Conservation (phyloP, 2,329 filamentous ascomycete genomes). For the Fusarium pseudograminearum region DNA sequence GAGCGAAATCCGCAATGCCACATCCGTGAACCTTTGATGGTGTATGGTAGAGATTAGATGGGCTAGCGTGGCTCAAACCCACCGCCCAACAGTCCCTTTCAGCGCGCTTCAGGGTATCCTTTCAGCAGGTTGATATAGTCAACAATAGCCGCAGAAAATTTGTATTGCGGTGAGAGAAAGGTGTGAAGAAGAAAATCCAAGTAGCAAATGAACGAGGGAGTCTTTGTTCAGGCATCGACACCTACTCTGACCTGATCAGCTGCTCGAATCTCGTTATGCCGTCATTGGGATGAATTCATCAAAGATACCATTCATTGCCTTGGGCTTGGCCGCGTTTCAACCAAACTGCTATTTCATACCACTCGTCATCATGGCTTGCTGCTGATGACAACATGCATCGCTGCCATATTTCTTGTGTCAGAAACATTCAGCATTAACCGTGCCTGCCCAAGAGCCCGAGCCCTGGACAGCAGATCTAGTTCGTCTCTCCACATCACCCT, state of each 20-base stretch:
- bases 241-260: slow-evolving; percentile 13
- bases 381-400: slow-evolving; percentile 9
- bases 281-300: slow-evolving; percentile 14
- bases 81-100: slow-evolving; percentile 21
- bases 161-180: slow-evolving; percentile 8
- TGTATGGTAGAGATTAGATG: slow-evolving; percentile 39
- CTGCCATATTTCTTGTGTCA: slow-evolving; percentile 15
- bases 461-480: slow-evolving; percentile 48
- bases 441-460: slow-evolving; percentile 29
- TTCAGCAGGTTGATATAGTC: not conserved
- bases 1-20: slow-evolving; percentile 42
- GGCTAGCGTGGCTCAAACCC: slow-evolving; percentile 22
- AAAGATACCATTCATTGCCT: slow-evolving; percentile 11
- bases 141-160: not conserved
- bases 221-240: slow-evolving; percentile 41
- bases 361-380: slow-evolving; percentile 5
- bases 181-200: slow-evolving; percentile 13
- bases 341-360: slow-evolving; percentile 7
- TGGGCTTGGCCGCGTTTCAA: slow-evolving; percentile 20
- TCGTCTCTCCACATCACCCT: slow-evolving; percentile 40
- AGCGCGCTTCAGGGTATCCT: not conserved
- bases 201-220: not conserved
- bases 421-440: slow-evolving; percentile 11
- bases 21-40: slow-evolving; percentile 38
- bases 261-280: slow-evolving; percentile 7